Evolutionary conservation across 2,329 filamentous ascomycete genomes (phyloP), one percentile per base, ranked within the genome.

Genomic region (Penicillium sp.): DNA sequence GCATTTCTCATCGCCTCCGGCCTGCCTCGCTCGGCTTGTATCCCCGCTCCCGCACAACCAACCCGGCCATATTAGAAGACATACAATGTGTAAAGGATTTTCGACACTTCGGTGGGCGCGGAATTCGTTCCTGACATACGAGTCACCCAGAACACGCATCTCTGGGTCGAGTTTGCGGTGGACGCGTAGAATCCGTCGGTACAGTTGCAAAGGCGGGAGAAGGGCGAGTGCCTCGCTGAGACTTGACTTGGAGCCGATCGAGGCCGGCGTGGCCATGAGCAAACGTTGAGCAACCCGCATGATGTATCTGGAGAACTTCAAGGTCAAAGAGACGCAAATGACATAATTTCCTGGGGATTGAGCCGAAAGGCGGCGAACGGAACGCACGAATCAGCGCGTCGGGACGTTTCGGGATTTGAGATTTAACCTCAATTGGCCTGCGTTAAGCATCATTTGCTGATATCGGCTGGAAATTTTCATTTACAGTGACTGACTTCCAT

Each of bases 41-140:
- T 18, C 21, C 52, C 42, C 21, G 14, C 34, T 22, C 21, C 22
- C 7, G 31, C 22, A 50, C 24, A 27, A 50, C 21, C 27, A 49
- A 21, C 16, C 8, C 39, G 31, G 16, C 31, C 3, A n/a, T 14
- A 18, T 1, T 47, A 43, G 16, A 0, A 29, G n/a, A 72, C 85
- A 58, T 80, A 95, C 92, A 75, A 99, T 85, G 70, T 97, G 93
- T 24, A 91, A 84, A 0, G 94, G 92, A 67, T 97, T 97, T 56
- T 97, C 93, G 46, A 95, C 85, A 32, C 86, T 82, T 56, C 83
- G 83, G 69, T 97, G 94, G 1, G 89, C 88, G 56, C 91, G 83
- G 65, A 97, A 99, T 77, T 99, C 94, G 43, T 86, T 85, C 77
- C 95, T 97, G 72, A 97, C 81, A 74, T 97, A 99, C 72, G 92